These are phyloP conservation scores for Mentha longifolia DNA, from an alignment of 257 asterid genomes.

Conservation along the genomic window DNA sequence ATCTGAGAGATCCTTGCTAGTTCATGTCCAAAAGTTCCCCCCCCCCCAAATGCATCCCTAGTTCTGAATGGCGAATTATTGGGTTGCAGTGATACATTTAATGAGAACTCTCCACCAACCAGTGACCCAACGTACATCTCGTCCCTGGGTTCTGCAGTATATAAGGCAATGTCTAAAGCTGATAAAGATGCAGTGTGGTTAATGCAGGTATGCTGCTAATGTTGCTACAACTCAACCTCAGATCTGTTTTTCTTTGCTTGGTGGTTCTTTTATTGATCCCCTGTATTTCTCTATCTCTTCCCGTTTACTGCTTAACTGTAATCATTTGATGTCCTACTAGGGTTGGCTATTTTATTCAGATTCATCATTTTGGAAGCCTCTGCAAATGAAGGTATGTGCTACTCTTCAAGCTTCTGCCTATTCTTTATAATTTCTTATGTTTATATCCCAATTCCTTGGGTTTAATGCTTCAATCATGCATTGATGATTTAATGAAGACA, in stretches of 20 bases:
- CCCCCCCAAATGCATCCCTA: not conserved
- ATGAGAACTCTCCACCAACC: constrained; percentile 94
- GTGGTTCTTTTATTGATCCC: not conserved
- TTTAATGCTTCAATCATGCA: constrained; percentile 13
- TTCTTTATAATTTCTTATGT: not conserved
- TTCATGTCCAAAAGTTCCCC: too few relatives aligned
- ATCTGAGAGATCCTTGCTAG: too few relatives aligned
- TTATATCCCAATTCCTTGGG: not conserved
- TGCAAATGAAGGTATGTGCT: constrained; percentile 88
- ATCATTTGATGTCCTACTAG: constrained; percentile 48
- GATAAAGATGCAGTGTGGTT: constrained; percentile 94
- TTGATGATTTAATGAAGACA: constrained; percentile 19
- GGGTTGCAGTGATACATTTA: constrained; percentile 86
- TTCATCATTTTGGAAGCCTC: constrained; percentile 92
- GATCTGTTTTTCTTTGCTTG: not conserved
- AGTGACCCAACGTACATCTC: constrained; percentile 79
- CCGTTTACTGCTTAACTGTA: constrained; percentile 16
- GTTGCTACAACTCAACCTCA: constrained; percentile 27
- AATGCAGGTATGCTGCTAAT: constrained; percentile 78
- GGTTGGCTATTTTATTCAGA: constrained; percentile 98
- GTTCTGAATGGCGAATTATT: constrained; percentile 28
- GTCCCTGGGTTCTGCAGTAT: constrained; percentile 91
- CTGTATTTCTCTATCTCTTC: not conserved
- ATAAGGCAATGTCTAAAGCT: constrained; percentile 82
- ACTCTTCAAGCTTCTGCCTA: constrained; percentile 6